Evolutionary conservation across 768 basidiomycete genomes (phyloP).

Genomic region (Lanmaoa pseudosensibilis): DNA sequence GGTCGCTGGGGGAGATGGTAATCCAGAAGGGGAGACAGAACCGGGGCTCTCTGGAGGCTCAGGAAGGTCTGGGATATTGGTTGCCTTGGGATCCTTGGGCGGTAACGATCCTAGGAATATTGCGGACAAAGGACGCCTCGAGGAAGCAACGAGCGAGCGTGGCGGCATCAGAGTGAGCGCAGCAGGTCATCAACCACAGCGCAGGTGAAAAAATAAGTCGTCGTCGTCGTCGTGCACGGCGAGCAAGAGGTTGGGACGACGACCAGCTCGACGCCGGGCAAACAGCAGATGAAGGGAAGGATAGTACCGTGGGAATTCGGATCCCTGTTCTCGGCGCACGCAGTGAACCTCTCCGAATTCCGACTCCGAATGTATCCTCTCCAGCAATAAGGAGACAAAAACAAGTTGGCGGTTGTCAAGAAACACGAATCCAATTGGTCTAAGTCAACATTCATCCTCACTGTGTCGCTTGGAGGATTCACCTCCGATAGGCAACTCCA

Average conservation of each 20-base stretch:
- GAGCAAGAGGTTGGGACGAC: slow-evolving; percentile 24
- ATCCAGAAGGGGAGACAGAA: slow-evolving; percentile 56
- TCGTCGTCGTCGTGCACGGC: slow-evolving; percentile 29
- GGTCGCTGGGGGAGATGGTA: slow-evolving; percentile 83
- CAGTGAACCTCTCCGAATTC: slow-evolving; percentile 16
- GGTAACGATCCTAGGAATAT: slow-evolving; percentile 53
- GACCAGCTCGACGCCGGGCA: slow-evolving; percentile 19
- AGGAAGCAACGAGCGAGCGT: slow-evolving; percentile 42
- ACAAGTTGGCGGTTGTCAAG: slow-evolving; percentile 1
- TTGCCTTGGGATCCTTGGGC: slow-evolving; percentile 39
- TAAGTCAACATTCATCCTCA: not conserved
- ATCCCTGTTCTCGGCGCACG: not conserved
- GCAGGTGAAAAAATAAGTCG: slow-evolving; percentile 7
- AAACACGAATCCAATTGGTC: not conserved
- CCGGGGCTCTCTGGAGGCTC: slow-evolving; percentile 65
- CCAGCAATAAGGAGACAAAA: no score
- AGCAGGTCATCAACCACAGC: slow-evolving; percentile 31
- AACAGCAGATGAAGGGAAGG: slow-evolving; percentile 11
- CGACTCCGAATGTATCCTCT: slow-evolving; percentile 14
- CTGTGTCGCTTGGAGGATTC: not conserved
- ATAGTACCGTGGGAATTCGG: slow-evolving; percentile 29
- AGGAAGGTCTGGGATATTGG: slow-evolving; percentile 62
- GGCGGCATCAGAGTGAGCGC: slow-evolving; percentile 45
- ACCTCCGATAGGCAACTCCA: not conserved
- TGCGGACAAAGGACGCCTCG: slow-evolving; percentile 59